phyloP scores from a whole-genome alignment of 306 rosid genomes.

The Urtica urens region DNA sequence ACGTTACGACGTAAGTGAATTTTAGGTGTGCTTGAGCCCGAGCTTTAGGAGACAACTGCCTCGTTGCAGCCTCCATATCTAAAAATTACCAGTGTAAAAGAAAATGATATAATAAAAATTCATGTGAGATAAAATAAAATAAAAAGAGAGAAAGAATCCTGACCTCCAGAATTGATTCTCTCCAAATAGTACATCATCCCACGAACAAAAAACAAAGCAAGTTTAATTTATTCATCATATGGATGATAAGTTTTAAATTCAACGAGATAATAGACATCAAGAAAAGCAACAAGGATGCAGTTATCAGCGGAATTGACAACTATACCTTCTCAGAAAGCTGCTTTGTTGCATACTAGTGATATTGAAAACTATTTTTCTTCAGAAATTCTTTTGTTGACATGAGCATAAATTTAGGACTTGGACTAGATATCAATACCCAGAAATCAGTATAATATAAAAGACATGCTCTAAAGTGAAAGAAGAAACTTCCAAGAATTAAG shows the following conservation, averaged over 20 bases:
- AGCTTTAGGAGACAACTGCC: slow-evolving; percentile 69
- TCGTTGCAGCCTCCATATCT: slow-evolving; percentile 64
- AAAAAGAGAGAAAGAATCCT: too few relatives aligned
- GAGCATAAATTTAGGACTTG: background rate
- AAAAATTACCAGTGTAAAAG: slow-evolving; percentile 10
- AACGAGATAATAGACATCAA: too few relatives aligned
- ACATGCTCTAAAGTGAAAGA: background rate
- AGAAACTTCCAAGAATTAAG: slow-evolving; percentile 1
- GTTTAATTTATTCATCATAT: too few relatives aligned
- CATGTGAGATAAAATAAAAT: background rate
- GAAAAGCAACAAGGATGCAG: background rate
- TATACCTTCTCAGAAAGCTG: background rate
- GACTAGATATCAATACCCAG: too few relatives aligned
- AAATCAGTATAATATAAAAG: too few relatives aligned
- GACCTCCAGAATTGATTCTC: slow-evolving; percentile 51
- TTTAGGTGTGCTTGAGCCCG: slow-evolving; percentile 87
- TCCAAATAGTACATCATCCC: slow-evolving; percentile 98
- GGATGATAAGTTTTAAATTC: too few relatives aligned
- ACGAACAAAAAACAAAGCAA: slow-evolving; percentile 41
- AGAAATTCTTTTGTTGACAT: background rate
- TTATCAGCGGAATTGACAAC: too few relatives aligned
- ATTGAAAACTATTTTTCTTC: too few relatives aligned
- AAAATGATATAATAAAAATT: too few relatives aligned
- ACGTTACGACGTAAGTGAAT: too few relatives aligned
- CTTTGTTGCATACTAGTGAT: background rate